Base-by-base conservation (phyloP, 768 basidiomycete species). In the Vararia minispora region DNA sequence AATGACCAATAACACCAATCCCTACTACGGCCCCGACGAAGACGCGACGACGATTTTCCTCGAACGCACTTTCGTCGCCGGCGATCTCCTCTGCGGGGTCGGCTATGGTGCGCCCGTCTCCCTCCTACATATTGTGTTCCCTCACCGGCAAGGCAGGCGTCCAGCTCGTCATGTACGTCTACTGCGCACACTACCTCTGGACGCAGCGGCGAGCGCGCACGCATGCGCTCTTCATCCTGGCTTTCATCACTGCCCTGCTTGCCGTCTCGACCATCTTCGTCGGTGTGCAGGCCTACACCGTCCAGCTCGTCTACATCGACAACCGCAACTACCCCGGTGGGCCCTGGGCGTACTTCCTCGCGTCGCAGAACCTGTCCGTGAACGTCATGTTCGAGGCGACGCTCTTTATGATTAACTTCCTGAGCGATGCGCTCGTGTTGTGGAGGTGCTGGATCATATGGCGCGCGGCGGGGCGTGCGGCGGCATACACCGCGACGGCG, bases 41-140 rank as follows among this genome's bases (percentile, higher is more conserved):
- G 43, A 53, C 10, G 43, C 54, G 3, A 22, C 41, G 22, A 56
- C 58, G 3, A 62, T 65, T 29, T 52, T 58, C 30, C 45, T 64
- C 2, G 66, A 69, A 41, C 52, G 61, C 23, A 62, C 56, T 27
- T 64, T 65, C 49, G 44, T 65, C 3, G 59, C 64, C 7, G 66
- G 62, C 25, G 66, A 66, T 40, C 58, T 66, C 28, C 41, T 70
- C 2, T 47, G 45, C 16, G 68, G 66, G 4, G 39, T 59, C 2
- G 68, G 64, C 6, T 68, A 64, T 47, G 68, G 66, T 60, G 16
- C 26, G 37, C 27, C 27, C 11, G 8, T 33, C 13, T n/a, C n/a
- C n/a, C n/a, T n/a, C n/a, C n/a, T n/a, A n/a, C n/a, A n/a, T 6
- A 28, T 9, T 11, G 18, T 11, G 10, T 10, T 8, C 32, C 9